Conservation (phyloP, 2,329 filamentous ascomycete species). For the Bisporella sp. region DNA sequence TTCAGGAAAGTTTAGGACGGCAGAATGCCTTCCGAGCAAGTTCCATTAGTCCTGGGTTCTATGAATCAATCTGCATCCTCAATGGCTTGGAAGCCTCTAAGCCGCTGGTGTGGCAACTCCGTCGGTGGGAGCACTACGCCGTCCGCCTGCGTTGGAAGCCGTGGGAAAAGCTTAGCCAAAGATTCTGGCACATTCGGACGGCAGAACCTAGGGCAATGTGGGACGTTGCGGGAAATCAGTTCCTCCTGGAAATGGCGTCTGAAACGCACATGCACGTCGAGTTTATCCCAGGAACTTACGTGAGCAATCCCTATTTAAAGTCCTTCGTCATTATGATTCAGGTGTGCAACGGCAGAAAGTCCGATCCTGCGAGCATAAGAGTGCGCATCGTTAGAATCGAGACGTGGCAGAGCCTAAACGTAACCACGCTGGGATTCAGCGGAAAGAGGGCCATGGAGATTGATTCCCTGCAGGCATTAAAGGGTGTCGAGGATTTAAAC, state of each 20-base stretch:
- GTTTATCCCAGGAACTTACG: slow-evolving; percentile 3
- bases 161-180: slow-evolving; percentile 2
- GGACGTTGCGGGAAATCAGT: slow-evolving; percentile 5
- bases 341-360: neutral
- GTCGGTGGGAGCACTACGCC: slow-evolving; percentile 2
- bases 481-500: neutral
- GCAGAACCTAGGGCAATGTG: slow-evolving; percentile 2
- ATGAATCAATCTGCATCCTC: neutral
- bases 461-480: neutral
- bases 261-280: slow-evolving; percentile 3
- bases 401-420: neutral
- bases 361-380: neutral
- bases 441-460: neutral
- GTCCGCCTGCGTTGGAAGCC: slow-evolving; percentile 4
- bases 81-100: neutral
- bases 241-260: slow-evolving; percentile 4
- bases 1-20: neutral
- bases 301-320: slow-evolving; percentile 4
- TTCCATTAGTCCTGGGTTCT: neutral
- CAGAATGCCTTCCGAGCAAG: neutral
- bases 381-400: slow-evolving; percentile 3
- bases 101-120: neutral
- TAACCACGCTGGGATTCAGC: slow-evolving; percentile 1
- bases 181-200: slow-evolving; percentile 2
- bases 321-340: slow-evolving; percentile 3